Evolutionary conservation across 305 asterid genomes (phyloP), one percentile per base, ranked within the genome.

Genomic region (Striga hermonthica): DNA sequence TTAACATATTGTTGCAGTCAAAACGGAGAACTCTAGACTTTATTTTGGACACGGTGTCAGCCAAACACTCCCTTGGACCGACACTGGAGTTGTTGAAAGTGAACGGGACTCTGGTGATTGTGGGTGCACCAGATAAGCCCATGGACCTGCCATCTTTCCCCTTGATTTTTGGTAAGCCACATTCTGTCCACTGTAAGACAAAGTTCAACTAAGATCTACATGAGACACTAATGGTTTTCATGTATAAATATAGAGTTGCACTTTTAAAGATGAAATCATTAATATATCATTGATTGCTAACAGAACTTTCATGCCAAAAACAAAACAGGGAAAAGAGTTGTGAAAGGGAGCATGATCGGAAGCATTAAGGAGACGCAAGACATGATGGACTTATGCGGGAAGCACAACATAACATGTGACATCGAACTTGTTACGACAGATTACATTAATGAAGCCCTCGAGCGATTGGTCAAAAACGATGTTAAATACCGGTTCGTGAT

Each of bases 401-500:
- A 89, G 52, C 82, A 80, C 62, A 87, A 87, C 70, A 89, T 89
- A 54, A 75, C 82, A 6, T 86, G 96, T 49, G 96, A 91, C 6
- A 72, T 89, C 44, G 95, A 91, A 74, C 71, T 91, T 41, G 91
- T 91, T 47, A 64, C 14, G 0, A 72, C 86, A 0, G 67, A 82
- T 64, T 38, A 73, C 36, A 89, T 91, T 38, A 86, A 91, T 13
- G 80, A 82, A 61, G 91, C 96, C 4, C 78, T 86, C 13, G 70
- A 72, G 13, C 90, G 95, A 3, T 83, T 89, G 1, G 84, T 81
- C 1, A 72, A 78, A 38, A 89, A 91, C 45, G 98, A 91, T 62
- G 91, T 91, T 9, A 91, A 89, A 81, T 91, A 91, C 53, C 90
- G 96, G 0, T 91, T 88, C 49, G 98, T 88, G 35, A 85, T 88